Base-by-base conservation (phyloP, 2,329 filamentous ascomycete genomes). In the Pestalotiopsis sp. region DNA sequence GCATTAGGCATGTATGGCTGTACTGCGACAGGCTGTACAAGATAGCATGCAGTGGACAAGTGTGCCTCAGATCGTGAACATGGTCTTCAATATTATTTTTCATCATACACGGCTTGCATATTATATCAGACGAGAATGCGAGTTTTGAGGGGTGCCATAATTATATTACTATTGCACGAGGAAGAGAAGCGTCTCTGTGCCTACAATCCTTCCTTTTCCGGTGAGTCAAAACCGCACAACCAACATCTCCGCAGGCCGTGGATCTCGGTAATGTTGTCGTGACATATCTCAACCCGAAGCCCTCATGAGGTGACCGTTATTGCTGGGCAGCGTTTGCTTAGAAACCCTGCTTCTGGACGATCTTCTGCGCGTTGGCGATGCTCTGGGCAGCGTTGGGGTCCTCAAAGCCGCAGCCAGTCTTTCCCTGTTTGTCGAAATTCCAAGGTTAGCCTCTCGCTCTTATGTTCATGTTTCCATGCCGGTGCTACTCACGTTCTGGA, bases 381-480 rank as follows among this genome's bases (percentile, higher is more conserved):
- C 72, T 76, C 66, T 74, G 66, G 20, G 68, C 69, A 4, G 78
- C 73, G 66, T 81, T 78, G 20, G 78, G 78, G 70, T 81, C 79
- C 60, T 76, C 75, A 66, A 81, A 80, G 58, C 76, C 76, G 56
- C 79, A 81, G 58, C 79, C 80, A 36, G 76, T 76, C 76, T 81
- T 81, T 62, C 79, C 79, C 45, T 52, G 45, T 9, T 52, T 9
- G 4, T 4, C 17, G 20, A 52, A 52, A 52, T 7, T 3, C 17
- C 4, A 52, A 52, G 17, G 20, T 52, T 52, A 52, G n/a, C 45
- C 20, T 4, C n/a, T 52, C 11, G 7, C 20, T 52, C 17, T 49
- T 2, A n/a, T n/a, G 1, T 49, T 49, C 4, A 7, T 49, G 41
- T 2, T 36, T 36, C 31, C 1, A 2, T 36, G 31, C 31, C 6